A percentile compares a stretch with the other conserved stretches of the same genome.
These are phyloP conservation scores for Eucalyptus dawsonii DNA, from an alignment of 345 rosid genomes.

Conservation along the genomic window DNA sequence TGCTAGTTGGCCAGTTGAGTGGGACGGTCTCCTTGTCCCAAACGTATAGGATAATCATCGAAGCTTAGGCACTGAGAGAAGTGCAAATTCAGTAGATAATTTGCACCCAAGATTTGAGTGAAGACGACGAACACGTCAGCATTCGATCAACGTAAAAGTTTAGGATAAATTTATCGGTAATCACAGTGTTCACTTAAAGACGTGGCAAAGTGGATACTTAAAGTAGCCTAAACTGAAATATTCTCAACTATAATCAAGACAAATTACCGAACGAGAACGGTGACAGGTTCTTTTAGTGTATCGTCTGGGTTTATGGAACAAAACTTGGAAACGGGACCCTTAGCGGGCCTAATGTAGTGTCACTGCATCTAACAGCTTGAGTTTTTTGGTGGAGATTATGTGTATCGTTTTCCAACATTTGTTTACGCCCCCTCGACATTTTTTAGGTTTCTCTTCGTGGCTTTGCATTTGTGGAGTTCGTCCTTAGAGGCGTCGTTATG, in stretches of 20 bases:
- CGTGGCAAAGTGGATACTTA: not conserved
- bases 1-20: not conserved
- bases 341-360: not conserved
- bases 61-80: not conserved
- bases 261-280: not conserved
- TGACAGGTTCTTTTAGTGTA: not conserved
- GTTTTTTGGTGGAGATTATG: not conserved
- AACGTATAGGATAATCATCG: not conserved
- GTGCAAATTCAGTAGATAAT: not conserved
- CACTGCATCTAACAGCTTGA: too few relatives aligned
- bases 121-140: not conserved
- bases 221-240: not conserved
- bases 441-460: not conserved
- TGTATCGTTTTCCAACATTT: not conserved
- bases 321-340: not conserved
- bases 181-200: not conserved
- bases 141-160: not conserved
- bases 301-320: not conserved
- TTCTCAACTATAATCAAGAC: not conserved
- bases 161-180: not conserved
- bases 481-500: not conserved
- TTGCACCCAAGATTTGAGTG: not conserved
- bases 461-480: not conserved
- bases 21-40: not conserved
- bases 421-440: not conserved